phyloP scores from a whole-genome alignment of 768 basidiomycete genomes.

The Mycena alexandri region DNA sequence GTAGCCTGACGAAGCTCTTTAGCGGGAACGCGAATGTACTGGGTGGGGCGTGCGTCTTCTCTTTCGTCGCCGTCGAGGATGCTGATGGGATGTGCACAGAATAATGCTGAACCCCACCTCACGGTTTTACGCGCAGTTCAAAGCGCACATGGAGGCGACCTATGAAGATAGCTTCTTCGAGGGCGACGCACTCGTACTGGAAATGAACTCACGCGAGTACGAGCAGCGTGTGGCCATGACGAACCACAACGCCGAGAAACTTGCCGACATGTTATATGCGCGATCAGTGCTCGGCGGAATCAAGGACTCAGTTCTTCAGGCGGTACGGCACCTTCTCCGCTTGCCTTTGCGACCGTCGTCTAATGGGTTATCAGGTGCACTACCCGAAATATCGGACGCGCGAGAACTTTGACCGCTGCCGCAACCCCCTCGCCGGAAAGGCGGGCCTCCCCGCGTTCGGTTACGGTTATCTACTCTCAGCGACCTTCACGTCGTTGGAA shows the following conservation, averaged over 20 bases:
- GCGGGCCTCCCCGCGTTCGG: conserved; percentile 18
- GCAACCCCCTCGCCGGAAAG: conserved; percentile 44
- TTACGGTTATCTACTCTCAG: conserved; percentile 57
- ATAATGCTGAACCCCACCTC: conserved; percentile 62
- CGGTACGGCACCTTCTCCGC: conserved; percentile 42
- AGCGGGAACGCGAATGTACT: conserved; percentile 67
- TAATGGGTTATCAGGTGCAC: conserved; percentile 1
- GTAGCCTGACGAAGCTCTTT: conserved; percentile 67
- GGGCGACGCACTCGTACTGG: conserved; percentile 67
- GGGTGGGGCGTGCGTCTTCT: conserved; percentile 60
- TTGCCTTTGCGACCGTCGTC: too few species aligned
- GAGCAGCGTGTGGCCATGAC: conserved; percentile 54
- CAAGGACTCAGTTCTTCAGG: conserved; percentile 49
- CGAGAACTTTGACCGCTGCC: conserved; percentile 53
- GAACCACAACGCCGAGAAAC: conserved; percentile 60
- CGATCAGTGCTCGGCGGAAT: conserved; percentile 37
- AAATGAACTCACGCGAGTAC: conserved; percentile 67
- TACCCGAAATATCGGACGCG: conserved; percentile 54
- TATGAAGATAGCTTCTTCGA: conserved; percentile 64
- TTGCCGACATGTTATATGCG: conserved; percentile 57
- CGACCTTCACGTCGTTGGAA: conserved; percentile 56
- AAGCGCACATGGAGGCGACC: conserved; percentile 44
- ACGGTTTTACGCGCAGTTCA: conserved; percentile 53
- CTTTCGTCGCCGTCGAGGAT: too few species aligned
- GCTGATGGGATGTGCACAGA: conserved; percentile 40